These are phyloP conservation scores for Cercospora sp. DNA, from an alignment of 2,329 filamentous ascomycete genomes.

Conservation along the genomic window DNA sequence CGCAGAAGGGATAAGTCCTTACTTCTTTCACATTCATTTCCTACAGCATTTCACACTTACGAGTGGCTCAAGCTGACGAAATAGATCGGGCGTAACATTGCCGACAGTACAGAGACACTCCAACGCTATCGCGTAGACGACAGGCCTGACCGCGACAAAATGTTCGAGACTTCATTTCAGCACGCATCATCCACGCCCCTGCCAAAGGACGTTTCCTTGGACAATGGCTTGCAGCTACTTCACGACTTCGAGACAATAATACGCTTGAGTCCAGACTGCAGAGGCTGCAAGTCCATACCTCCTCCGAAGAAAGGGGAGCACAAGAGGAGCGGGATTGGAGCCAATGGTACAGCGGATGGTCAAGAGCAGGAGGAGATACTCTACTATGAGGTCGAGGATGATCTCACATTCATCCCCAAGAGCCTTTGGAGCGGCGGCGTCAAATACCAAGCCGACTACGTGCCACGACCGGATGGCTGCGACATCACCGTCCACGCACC, in stretches of 20 bases:
- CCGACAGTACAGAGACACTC: not conserved
- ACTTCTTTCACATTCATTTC: not conserved
- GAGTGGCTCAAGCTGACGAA: not conserved
- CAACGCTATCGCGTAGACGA: not conserved
- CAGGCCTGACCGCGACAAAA: conserved; percentile 7
- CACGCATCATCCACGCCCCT: conserved; percentile 36
- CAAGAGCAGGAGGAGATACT: conserved; percentile 19
- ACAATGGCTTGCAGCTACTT: conserved; percentile 33
- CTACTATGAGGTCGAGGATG: conserved; percentile 40
- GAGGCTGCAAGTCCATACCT: conserved; percentile 31
- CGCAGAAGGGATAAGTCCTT: not conserved
- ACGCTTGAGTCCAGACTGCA: conserved; percentile 38
- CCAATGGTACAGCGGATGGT: conserved; percentile 15
- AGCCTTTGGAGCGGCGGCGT: conserved; percentile 39
- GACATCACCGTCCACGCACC: conserved; percentile 40
- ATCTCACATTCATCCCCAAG: conserved; percentile 41
- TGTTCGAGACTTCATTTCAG: conserved; percentile 40
- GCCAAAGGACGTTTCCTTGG: conserved; percentile 31
- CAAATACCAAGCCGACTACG: conserved; percentile 37
- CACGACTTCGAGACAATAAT: conserved; percentile 40
- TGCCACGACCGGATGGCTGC: conserved; percentile 36
- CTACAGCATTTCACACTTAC: not conserved
- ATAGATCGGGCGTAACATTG: not conserved
- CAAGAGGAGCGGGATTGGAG: conserved; percentile 20
- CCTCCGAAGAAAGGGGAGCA: conserved; percentile 15